Conservation (phyloP, 2,329 filamentous ascomycete species). For the Sordariomycetes sp. region DNA sequence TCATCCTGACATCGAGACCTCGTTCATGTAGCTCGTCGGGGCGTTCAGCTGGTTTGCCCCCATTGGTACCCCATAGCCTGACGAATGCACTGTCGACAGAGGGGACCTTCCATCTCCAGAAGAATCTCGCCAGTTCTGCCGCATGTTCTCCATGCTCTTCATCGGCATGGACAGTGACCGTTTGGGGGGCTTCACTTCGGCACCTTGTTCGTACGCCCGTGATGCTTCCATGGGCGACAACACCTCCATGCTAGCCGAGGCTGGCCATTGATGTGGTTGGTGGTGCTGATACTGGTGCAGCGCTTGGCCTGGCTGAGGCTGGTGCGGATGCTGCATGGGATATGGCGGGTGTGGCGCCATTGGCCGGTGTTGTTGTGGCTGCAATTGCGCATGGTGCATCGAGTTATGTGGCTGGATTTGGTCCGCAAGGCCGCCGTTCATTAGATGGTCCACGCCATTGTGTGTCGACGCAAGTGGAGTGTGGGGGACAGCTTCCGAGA, state of each 20-base stretch:
- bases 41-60: background rate
- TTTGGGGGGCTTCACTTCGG: slow-evolving; percentile 5
- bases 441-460: slow-evolving; percentile 1
- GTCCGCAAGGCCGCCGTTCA: background rate
- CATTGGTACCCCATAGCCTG: background rate
- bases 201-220: background rate
- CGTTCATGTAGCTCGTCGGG: background rate
- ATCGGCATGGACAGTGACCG: slow-evolving; percentile 7
- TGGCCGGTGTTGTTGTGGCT: background rate
- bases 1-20: slow-evolving; percentile 4
- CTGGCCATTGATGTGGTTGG: slow-evolving; percentile 4
- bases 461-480: background rate
- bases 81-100: background rate
- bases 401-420: slow-evolving; percentile 1
- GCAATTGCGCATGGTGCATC: background rate
- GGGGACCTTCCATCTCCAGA: background rate
- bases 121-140: slow-evolving; percentile 9
- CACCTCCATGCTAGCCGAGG: background rate
- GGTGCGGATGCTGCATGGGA: slow-evolving; percentile 2
- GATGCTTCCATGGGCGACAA: slow-evolving; percentile 1
- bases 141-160: slow-evolving; percentile 10
- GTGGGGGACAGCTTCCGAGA: background rate
- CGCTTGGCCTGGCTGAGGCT: slow-evolving; percentile 3
- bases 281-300: slow-evolving; percentile 5
- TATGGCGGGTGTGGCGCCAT: background rate